Base-by-base conservation (phyloP, 805 yeast genomes). In the Starmerella geochares region DNA sequence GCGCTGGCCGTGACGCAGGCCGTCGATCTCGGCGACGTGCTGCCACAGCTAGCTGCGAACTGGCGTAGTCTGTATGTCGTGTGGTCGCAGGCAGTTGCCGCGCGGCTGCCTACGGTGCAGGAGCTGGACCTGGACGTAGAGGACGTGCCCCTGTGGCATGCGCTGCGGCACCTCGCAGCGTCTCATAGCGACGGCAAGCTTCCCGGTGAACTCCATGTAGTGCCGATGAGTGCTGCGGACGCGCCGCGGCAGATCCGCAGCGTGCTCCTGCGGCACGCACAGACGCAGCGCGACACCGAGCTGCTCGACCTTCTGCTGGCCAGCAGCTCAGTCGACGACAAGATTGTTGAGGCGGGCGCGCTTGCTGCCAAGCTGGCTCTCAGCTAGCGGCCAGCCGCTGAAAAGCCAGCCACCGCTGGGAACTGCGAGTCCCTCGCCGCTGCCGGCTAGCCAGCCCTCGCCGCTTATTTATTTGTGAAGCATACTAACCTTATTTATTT, bases 1-100 rank as follows among this genome's bases (percentile, higher is more conserved):
- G 60, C 59, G 2, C 16, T 50, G 17, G 52, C 45, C 11, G 57
- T 49, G 3, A 53, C 57, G 4, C 20, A 40, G 13, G 53, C 53
- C 5, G 40, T 52, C 14, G 47, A 42, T 27, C 24, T 36, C 20
- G 27, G 20, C 21, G 41, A 46, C 11, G 32, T 49, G 2, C 10
- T 29, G 10, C 17, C 17, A 8, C 31, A 52, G 19, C 14, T 33
- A 4, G 17, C 21, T 1, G 16, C 17, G 13, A 52, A 49, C 46
- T 52, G 53, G 53, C 53, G 53, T 20, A 42, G 44, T 24, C 28
- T 49, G 13, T 52, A 36, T 21, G 46, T 39, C 20, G 20, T 46
- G 21, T 52, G 55, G 55, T 39, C 36, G 25, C 38, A 33, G 32
- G 16, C 23, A 4, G 38, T 31, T 8, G 11, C 14, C 6, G 36